Evolutionary conservation across 495 filamentous ascomycete species (phyloP).

Genomic region (Beverwykella pulmonaria): DNA sequence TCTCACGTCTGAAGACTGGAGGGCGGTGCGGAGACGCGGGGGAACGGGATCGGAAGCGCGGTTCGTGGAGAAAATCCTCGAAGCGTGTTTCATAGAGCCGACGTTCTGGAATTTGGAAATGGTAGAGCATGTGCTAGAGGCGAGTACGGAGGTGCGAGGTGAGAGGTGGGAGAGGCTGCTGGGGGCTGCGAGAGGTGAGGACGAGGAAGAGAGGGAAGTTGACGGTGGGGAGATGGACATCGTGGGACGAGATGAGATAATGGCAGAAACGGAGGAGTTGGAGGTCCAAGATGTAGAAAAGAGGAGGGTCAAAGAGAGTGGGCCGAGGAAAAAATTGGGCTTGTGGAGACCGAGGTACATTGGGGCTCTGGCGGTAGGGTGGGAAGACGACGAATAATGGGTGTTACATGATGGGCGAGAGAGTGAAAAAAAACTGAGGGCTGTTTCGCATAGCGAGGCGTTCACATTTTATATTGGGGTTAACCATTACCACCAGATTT

Average conservation of each 20-base stretch:
- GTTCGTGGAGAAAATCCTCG: conserved; percentile 9
- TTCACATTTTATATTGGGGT: no score
- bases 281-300: no score
- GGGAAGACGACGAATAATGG: conserved; percentile 14
- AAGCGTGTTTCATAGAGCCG: conserved; percentile 8
- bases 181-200: background rate
- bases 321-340: conserved; percentile 17
- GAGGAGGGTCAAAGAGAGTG: conserved; percentile 1
- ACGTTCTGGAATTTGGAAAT: conserved; percentile 20
- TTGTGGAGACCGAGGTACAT: conserved; percentile 22
- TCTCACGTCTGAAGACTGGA: conserved; percentile 19
- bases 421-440: no score
- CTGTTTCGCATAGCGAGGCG: no score
- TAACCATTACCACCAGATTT: no score
- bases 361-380: conserved; percentile 3
- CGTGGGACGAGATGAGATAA: background rate
- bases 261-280: no score
- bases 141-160: background rate
- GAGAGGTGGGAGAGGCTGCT: background rate
- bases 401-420: background rate
- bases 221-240: background rate
- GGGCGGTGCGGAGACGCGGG: background rate
- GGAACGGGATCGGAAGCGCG: background rate
- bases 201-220: background rate
- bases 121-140: conserved; percentile 15